A percentile compares a stretch with the other conserved stretches of the same genome.
phyloP scores from a whole-genome alignment of 2,329 filamentous ascomycete genomes.

The Ophiostoma fasciatum region DNA sequence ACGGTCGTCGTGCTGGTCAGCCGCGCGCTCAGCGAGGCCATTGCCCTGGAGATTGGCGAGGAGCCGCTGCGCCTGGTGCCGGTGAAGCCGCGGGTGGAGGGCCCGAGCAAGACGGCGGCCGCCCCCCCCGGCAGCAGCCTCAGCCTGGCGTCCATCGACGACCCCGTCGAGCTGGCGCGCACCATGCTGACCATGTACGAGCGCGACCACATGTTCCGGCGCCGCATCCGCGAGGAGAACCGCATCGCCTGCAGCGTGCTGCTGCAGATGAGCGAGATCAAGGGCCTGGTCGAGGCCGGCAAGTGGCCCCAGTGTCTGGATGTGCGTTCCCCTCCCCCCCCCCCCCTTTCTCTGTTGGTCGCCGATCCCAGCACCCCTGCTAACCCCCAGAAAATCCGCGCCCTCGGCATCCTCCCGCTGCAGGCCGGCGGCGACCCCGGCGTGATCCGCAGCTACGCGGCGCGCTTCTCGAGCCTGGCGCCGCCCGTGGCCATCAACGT shows the following conservation, averaged over 20 bases:
- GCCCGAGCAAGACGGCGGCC: conserved; percentile 39
- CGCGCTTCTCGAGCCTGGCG: conserved; percentile 64
- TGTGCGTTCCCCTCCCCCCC: conserved; percentile 26
- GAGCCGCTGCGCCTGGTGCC: conserved; percentile 65
- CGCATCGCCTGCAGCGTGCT: conserved; percentile 40
- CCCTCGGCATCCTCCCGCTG: conserved; percentile 66
- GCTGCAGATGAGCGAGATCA: conserved; percentile 47
- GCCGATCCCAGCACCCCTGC: no score
- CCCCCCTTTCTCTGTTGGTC: background rate
- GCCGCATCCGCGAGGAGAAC: conserved; percentile 41
- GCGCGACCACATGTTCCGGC: conserved; percentile 44
- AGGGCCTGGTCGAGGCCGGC: conserved; percentile 36
- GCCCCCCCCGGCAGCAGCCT: conserved; percentile 41
- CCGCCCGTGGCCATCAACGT: conserved; percentile 77
- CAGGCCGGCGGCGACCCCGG: conserved; percentile 59
- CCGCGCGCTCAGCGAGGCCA: conserved; percentile 75
- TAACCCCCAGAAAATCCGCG: conserved; percentile 50
- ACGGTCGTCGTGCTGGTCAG: conserved; percentile 85
- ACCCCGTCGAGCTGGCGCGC: conserved; percentile 42
- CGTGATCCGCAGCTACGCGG: conserved; percentile 63
- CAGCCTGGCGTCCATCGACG: conserved; percentile 43
- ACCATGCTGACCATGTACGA: conserved; percentile 52
- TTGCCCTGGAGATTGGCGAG: conserved; percentile 74
- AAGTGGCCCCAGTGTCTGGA: conserved; percentile 45
- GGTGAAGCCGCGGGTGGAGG: conserved; percentile 52